A percentile compares a stretch with the other conserved stretches of the same genome.
Evolutionary conservation across 352 stramenopile genomes (phyloP).

Genomic region (Globisporangium mamillatum): DNA sequence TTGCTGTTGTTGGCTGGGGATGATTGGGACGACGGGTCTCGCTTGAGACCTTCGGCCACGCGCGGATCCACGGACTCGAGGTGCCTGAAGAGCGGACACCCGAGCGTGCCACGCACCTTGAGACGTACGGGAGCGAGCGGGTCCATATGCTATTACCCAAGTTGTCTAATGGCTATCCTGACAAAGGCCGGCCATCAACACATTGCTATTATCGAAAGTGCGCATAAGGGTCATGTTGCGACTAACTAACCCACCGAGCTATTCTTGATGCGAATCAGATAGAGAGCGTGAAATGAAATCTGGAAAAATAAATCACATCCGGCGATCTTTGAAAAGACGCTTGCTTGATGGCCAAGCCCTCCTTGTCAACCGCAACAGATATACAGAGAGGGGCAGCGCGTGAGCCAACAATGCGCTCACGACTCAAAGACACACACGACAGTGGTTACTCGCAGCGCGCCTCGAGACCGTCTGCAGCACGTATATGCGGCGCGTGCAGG

Average conservation of each 20-base stretch:
- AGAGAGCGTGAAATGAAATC: neutral
- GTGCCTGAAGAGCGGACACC: slow-evolving; percentile 42
- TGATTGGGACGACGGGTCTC: slow-evolving; percentile 8
- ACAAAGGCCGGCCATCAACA: no score
- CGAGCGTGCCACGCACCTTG: slow-evolving; percentile 41
- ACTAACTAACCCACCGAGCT: neutral
- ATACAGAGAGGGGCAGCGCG: no score
- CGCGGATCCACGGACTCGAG: slow-evolving; percentile 57
- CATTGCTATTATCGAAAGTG: neutral
- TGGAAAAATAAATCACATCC: neutral
- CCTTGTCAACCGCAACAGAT: no score
- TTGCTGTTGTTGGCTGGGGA: neutral
- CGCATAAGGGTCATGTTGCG: neutral
- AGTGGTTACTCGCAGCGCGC: no score
- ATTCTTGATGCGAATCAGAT: slow-evolving; percentile 6
- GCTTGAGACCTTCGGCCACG: slow-evolving; percentile 51
- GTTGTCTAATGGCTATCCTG: neutral
- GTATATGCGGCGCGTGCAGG: no score
- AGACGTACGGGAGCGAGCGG: slow-evolving; percentile 20
- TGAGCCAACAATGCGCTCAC: no score
- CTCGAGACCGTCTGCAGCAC: no score
- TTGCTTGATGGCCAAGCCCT: no score
- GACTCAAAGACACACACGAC: no score
- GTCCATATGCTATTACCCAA: slow-evolving; percentile 4
- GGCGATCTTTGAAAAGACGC: neutral